Evolutionary conservation across 768 basidiomycete species (phyloP), one percentile per base, ranked within the genome.

Genomic region (Suillus decipiens): DNA sequence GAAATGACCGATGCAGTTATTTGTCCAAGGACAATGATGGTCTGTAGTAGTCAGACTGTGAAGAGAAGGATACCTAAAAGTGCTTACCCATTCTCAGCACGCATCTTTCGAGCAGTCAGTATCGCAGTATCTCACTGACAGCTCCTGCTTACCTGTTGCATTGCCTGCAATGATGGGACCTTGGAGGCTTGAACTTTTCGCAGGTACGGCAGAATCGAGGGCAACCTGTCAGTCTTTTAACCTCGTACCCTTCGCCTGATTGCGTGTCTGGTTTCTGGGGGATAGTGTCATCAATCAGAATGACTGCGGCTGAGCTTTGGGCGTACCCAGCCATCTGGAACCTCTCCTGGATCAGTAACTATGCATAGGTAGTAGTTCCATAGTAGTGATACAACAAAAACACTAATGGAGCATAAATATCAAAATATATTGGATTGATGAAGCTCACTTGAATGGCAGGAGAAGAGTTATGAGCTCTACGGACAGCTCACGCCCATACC

Each of bases 321-420:
- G 68, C 87, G 68, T 60, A 93, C 94, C 95, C 94, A 96, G 65
- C 75, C 75, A 50, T 76, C 70, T 5, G 97, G 96, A 0, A 96
- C 93, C 5, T 76, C 75, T 9, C 97, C 97, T 0, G 97, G 96
- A 63, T 96, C 87, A 1, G 91, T 95, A 22, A 73, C 76, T 5
- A 96, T 89, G 69, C 89, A 92, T 6, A 95, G 80, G 69, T 83
- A 89, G 73, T 99, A 99, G 74, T 95, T 97, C 89, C 89, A 93
- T 17, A 92, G 82, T 19, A 99, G 73, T 77, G 96, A 79, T 39
- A 80, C 82, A 22, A 96, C 89, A 12, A 96, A 77, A 24, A 86
- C 54, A 70, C 96, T 98, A 68, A 65, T 47, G 62, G 41, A 51
- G 50, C n/a, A 53, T 58, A 41, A 69, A 60, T 39, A 60, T 65